phyloP scores from a whole-genome alignment of 345 rosid genomes.

The Dipteronia dyeriana region DNA sequence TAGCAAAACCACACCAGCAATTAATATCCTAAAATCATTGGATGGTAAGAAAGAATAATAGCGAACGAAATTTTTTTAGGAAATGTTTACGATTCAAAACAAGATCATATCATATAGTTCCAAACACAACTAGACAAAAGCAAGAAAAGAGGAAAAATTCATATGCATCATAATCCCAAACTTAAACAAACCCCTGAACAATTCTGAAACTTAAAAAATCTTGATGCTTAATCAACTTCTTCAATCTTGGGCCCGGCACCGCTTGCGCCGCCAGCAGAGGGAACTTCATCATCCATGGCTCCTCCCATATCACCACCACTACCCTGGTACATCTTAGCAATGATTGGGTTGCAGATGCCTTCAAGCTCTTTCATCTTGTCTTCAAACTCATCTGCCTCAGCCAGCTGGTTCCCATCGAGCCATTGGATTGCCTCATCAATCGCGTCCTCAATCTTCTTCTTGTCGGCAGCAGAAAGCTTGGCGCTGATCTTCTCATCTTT shows the following conservation, averaged over 20 bases:
- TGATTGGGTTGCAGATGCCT: constrained; percentile 45
- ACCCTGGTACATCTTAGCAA: constrained; percentile 47
- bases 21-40: not conserved
- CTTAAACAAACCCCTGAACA: not conserved
- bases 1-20: not conserved
- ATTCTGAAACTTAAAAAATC: not conserved
- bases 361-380: constrained; percentile 56
- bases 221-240: constrained; percentile 57
- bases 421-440: constrained; percentile 49
- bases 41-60: not conserved
- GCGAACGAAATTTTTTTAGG: too few relatives aligned
- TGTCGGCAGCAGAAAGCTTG: constrained; percentile 43
- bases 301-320: constrained; percentile 32
- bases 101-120: not conserved
- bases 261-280: constrained; percentile 28
- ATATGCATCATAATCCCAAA: not conserved
- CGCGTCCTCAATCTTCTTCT: constrained; percentile 52
- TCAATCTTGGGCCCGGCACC: constrained; percentile 66
- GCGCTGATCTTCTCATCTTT: constrained; percentile 50
- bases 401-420: constrained; percentile 55
- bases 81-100: not conserved
- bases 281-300: constrained; percentile 22
- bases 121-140: not conserved
- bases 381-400: constrained; percentile 47
- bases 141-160: not conserved